Evolutionary conservation across 2,329 filamentous ascomycete species (phyloP), one percentile per base, ranked within the genome.

Genomic region (Fusarium napiforme): DNA sequence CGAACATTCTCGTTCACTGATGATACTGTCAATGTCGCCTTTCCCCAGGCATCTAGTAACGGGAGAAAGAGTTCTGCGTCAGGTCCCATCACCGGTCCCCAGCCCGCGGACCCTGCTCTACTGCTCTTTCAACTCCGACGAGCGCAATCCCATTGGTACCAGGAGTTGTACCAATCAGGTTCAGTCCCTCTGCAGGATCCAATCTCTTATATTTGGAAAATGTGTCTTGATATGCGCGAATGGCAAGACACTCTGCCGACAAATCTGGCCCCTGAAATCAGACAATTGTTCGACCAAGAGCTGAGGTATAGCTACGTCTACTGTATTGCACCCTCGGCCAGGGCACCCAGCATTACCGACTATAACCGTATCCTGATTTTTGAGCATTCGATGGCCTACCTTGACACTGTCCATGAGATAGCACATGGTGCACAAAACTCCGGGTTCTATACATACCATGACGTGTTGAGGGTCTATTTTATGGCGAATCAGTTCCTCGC

Each of bases 1-100:
- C 88, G 94, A 39, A 92, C 95, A 0, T 98, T 98, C 81, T 97
- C 96, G 0, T 98, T 98, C 79, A 96, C 94, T 1, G 96, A 98
- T 79, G 94, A 96, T 63, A 93, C 95, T 10, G 89, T 93, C 32
- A 92, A 93, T 73, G 95, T 98, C 36, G 89, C 89, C n/a, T 89
- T 95, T 70, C 94, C 95, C 4, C 87, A 88, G 60, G 80, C 83
- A 12, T 79, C 83, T n/a, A 80, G 83, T 39, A 77, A 83, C 75
- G 81, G 84, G 71, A 81, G 83, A 74, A 82, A 83, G 77, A 81
- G 81, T 52, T 83, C 85, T 4, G 79, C 81, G n/a, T 79, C 82
- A 1, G 82, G 82, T 6, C 80, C 86, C 59, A 83, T 86, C 46
- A 78, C 79, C 76, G 85, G 79, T 66, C 87, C 80, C 74, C 87